Conservation (phyloP, 1,139 yeast genomes). For the Hansenula anomala region DNA sequence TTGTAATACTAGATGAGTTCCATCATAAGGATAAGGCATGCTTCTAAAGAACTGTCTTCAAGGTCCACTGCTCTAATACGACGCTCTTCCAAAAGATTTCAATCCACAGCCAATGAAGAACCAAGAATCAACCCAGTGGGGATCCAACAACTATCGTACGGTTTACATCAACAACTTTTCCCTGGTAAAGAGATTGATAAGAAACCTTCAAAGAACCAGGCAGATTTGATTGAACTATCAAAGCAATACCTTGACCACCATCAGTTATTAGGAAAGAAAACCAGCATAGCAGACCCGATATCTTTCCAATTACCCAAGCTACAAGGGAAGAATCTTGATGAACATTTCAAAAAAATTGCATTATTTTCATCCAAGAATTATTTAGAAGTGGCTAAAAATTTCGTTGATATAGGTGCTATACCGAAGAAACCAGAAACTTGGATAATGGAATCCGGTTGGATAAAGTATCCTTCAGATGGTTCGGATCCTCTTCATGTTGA, state of each 20-base stretch:
- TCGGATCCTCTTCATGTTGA: constrained; percentile 51
- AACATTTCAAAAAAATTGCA: constrained; percentile 80
- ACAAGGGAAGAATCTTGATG: constrained; percentile 69
- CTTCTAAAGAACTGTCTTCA: no score
- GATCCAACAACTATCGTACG: constrained; percentile 63
- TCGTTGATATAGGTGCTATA: constrained; percentile 31
- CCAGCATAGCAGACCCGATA: constrained; percentile 61
- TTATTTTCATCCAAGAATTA: constrained; percentile 57
- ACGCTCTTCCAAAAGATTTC: neutral
- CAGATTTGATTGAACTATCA: constrained; percentile 50
- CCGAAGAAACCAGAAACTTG: constrained; percentile 52
- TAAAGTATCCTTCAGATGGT: constrained; percentile 46
- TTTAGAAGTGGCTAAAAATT: constrained; percentile 38
- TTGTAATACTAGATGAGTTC: no score
- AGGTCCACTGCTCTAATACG: neutral
- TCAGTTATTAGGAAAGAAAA: constrained; percentile 73
- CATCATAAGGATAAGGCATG: no score
- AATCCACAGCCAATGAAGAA: constrained; percentile 22
- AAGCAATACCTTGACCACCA: constrained; percentile 57
- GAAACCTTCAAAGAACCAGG: constrained; percentile 21
- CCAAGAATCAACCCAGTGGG: constrained; percentile 66
- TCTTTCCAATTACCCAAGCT: constrained; percentile 60
- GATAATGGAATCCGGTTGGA: constrained; percentile 76
- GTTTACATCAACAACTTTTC: constrained; percentile 58
- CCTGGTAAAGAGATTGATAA: constrained; percentile 31